Evolutionary conservation across 2,329 filamentous ascomycete genomes (phyloP), one percentile per base, ranked within the genome.

Genomic region (Grosmannia huntii): DNA sequence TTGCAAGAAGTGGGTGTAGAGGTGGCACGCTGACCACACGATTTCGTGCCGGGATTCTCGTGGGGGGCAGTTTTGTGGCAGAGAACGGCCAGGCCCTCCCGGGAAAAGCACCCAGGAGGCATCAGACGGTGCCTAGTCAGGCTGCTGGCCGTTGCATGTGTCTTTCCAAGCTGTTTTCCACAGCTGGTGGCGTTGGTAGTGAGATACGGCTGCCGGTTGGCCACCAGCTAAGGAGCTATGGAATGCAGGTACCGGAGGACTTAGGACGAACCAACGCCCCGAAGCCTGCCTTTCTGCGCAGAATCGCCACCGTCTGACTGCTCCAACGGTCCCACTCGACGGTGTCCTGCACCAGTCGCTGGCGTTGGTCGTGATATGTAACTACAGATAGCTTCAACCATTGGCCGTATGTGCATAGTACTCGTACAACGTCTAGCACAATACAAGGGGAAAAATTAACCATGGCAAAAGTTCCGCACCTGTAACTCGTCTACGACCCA

Each of bases 21-120:
- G 56, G 54, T 60, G 56, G 56, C 31, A 56, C 54, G 59, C 59
- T 56, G 59, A 60, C 59, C 59, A 58, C 59, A 56, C 52, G 56
- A 60, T 46, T 16, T 16, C 38, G 41, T 50, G 36, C 56, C 53
- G 58, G 27, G 41, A 41, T 56, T 28, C 21, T 54, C 52, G 53
- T 48, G 23, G 23, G 46, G 46, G 21, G 4, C 25, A 4, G 36
- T 38, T 38, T 16, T 38, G 12, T 38, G 36, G 36, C 14, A 16
- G 36, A 16, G 12, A 16, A 38, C 16, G 36, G 16, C 33, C 36
- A 38, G 12, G 1, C 36, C 36, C 36, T 16, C 36, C 11, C 31
- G 9, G 11, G 11, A 33, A 33, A 33, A 33, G 9, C 31, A 9
- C 31, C 31, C 31, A 11, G 9, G 31, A 44, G 38, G 12, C 36